These are phyloP conservation scores for Microglena sp. DNA, from an alignment of 139 green algal species.

Conservation along the genomic window DNA sequence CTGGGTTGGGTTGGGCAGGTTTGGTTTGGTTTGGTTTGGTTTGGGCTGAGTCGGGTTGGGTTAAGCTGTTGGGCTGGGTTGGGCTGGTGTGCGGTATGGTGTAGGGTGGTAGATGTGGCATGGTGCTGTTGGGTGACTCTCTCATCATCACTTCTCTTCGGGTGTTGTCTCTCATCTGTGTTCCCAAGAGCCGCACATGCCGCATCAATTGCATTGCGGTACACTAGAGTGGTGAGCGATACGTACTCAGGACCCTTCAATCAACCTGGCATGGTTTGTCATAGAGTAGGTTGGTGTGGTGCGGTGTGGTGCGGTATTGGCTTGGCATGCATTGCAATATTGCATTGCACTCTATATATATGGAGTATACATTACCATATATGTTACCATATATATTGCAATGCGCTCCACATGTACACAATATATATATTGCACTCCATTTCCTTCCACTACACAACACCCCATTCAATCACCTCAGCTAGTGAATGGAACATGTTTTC, in stretches of 20 bases:
- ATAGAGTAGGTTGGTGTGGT: conserved; percentile 8
- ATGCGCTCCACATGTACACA: no score
- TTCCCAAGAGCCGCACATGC: conserved; percentile 47
- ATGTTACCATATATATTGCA: no score
- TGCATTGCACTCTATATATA: no score
- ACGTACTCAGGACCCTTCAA: conserved; percentile 86
- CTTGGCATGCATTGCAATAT: no score
- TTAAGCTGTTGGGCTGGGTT: background rate
- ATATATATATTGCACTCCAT: no score
- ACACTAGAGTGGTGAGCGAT: conserved; percentile 51
- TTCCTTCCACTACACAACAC: no score
- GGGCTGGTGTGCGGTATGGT: background rate
- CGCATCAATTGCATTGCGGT: conserved; percentile 54
- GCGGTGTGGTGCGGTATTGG: background rate
- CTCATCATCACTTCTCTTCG: background rate
- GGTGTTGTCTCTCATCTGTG: background rate
- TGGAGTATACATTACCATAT: no score
- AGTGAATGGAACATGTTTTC: no score
- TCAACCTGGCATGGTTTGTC: no score
- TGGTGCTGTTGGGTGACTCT: background rate
- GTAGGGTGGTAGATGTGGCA: no score
- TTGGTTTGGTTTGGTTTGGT: no score
- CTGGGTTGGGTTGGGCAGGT: background rate
- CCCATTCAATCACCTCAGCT: no score
- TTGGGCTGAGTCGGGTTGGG: background rate